Base-by-base conservation (phyloP, 2,329 filamentous ascomycete genomes). In the Alternaria infectoria region DNA sequence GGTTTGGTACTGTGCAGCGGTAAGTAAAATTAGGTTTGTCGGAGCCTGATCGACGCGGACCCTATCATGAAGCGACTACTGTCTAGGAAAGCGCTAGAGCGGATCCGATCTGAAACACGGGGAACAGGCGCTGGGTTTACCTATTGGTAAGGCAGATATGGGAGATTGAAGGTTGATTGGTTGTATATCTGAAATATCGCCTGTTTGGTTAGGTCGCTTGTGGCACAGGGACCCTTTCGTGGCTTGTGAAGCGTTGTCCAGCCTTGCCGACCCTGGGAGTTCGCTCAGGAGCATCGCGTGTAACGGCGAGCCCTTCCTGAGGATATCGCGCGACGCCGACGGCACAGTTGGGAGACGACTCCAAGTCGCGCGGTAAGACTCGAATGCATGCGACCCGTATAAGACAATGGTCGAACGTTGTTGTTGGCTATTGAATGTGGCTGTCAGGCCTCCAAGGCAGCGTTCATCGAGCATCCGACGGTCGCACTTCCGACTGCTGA, bases 91-190 rank as follows among this genome's bases (percentile, higher is more conserved):
- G 64, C 49, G 62, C 61, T 58, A 63, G 55, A 65, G 65, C 60
- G 61, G 50, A 59, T 54, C 57, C 54, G 57, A 68, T 65, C 55
- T 71, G 71, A 74, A 75, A 74, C 72, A 68, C 60, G 57, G 52
- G 56, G 62, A 57, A 43, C 45, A 26, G 55, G 56, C 23, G 58
- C 54, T 46, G 55, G 57, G 19, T 36, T 57, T n/a, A 57, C 54
- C 57, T 12, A 67, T 66, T 69, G 65, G 69, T 60, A 61, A 62
- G 57, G 61, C 61, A 61, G 47, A 61, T 61, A 50, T 30, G 17
- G 25, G 36, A 40, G 54, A 56, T 52, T 43, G 49, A 46, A 58
- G 51, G 51, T 46, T 69, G 57, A 68, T 69, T 69, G 68, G 64
- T 11, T 11, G 59, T 55, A 62, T 51, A 49, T 65, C 64, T 63